phyloP scores from a whole-genome alignment of 2,329 filamentous ascomycete species.

The Xylaria sp. region DNA sequence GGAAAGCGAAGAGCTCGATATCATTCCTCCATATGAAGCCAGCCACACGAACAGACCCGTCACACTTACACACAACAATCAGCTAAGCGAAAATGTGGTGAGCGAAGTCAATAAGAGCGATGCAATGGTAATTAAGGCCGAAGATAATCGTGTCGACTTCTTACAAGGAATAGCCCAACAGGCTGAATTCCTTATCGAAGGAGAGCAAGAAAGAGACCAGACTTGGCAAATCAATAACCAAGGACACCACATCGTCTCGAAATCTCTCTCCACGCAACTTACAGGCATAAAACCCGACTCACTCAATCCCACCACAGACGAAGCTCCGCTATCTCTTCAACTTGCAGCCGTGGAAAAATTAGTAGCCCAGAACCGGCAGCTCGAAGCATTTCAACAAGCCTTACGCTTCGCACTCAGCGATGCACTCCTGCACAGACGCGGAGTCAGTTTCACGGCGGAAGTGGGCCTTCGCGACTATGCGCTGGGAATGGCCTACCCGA shows the following conservation, averaged over 20 bases:
- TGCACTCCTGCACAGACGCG: neutral
- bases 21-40: neutral
- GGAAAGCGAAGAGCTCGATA: neutral
- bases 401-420: neutral
- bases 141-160: neutral
- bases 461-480: neutral
- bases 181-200: neutral
- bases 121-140: neutral
- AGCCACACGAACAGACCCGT: neutral
- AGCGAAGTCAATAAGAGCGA: neutral
- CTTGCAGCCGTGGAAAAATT: neutral
- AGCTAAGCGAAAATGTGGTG: neutral
- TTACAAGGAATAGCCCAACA: neutral
- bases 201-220: neutral
- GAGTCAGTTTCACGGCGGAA: neutral
- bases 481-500: neutral
- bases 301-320: neutral
- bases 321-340: neutral
- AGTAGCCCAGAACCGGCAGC: neutral
- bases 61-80: neutral
- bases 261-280: neutral
- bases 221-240: constrained; percentile 3
- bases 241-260: neutral
- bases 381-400: constrained; percentile 9
- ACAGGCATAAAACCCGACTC: neutral